These are phyloP conservation scores for Dryadomyces quercivorus DNA, from an alignment of 2,329 filamentous ascomycete genomes.

Conservation along the genomic window DNA sequence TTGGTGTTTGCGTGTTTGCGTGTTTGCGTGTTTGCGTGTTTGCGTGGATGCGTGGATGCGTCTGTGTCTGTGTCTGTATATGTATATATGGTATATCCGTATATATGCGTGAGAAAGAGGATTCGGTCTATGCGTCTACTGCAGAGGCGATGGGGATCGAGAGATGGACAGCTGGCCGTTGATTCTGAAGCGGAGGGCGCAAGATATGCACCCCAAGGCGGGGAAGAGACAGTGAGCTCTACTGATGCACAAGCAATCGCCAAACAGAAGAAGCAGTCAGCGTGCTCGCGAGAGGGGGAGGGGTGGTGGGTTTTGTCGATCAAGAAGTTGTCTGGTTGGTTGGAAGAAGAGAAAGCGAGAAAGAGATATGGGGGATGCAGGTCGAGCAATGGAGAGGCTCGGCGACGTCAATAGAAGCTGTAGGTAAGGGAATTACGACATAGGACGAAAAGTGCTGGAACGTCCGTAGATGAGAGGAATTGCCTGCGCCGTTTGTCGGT, in stretches of 20 bases:
- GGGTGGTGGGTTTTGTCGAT: neutral
- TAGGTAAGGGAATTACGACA: neutral
- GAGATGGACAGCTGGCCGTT: neutral
- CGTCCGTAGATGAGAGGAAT: neutral
- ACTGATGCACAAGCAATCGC: neutral
- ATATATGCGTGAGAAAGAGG: neutral
- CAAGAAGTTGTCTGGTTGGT: neutral
- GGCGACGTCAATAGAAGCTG: neutral
- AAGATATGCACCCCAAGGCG: neutral
- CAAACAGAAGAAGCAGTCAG: neutral
- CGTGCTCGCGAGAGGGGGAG: neutral
- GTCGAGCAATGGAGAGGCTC: neutral
- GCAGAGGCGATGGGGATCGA: neutral
- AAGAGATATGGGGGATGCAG: neutral
- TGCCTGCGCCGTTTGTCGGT: neutral
- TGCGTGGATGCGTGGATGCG: neutral
- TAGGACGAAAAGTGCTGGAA: neutral
- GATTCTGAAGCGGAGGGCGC: neutral
- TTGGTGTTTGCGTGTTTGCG: neutral
- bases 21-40: neutral
- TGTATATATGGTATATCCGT: neutral
- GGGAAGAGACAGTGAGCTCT: neutral
- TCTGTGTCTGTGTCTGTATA: neutral
- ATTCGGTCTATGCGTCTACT: neutral
- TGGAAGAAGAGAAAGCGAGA: neutral